These are phyloP conservation scores for Jamesozyma spencerorum DNA, from an alignment of 805 yeast genomes.

Conservation along the genomic window DNA sequence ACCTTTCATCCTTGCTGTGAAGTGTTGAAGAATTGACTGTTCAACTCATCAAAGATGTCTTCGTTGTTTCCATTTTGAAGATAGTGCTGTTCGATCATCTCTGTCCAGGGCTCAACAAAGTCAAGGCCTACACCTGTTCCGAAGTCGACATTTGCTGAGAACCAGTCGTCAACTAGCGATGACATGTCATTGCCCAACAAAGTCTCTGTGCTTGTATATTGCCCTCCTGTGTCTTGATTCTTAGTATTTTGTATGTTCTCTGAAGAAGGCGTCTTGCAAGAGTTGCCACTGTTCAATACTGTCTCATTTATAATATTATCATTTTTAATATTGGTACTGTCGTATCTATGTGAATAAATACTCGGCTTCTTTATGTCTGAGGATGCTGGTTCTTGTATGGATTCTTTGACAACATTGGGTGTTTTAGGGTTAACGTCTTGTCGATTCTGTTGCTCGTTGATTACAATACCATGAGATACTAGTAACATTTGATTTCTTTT, in stretches of 20 bases:
- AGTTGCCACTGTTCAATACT: no score
- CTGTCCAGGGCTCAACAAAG: constrained; percentile 71
- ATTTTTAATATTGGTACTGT: no score
- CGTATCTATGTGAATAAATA: no score
- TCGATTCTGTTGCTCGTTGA: constrained; percentile 3
- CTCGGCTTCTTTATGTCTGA: no score
- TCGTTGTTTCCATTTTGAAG: constrained; percentile 25
- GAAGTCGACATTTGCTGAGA: constrained; percentile 38
- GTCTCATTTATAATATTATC: no score
- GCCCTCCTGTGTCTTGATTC: no score
- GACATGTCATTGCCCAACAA: no score
- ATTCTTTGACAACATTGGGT: no score
- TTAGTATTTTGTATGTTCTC: no score
- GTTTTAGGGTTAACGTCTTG: neutral
- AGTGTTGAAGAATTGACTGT: constrained; percentile 2
- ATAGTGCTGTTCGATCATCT: constrained; percentile 63
- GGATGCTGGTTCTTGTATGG: no score
- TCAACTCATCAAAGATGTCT: constrained; percentile 8
- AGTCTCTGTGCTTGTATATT: no score
- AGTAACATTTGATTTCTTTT: constrained; percentile 5
- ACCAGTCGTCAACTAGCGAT: constrained; percentile 38
- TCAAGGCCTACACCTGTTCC: constrained; percentile 34
- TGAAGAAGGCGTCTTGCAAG: no score
- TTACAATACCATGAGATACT: constrained; percentile 4
- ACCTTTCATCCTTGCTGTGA: neutral